phyloP scores from a whole-genome alignment of 1,284 basidiomycete species.

The Trametes hirsuta region DNA sequence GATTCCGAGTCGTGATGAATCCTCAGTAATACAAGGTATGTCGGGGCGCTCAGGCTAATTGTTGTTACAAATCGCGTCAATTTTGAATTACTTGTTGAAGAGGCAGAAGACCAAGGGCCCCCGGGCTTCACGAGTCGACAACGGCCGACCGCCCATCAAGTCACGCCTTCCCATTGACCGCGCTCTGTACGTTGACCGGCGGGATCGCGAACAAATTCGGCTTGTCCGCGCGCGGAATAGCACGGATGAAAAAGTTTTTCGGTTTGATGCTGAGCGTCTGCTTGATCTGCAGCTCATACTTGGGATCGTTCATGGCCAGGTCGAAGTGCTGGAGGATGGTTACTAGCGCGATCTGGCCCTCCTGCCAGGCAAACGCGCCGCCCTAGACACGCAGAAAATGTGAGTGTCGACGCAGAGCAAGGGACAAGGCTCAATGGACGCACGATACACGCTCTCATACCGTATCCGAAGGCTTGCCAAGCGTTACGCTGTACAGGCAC shows the following conservation, averaged over 20 bases:
- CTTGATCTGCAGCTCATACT: conserved; percentile 47
- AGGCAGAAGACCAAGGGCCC: too few species aligned
- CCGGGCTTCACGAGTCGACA: too few species aligned
- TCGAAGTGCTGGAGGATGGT: conserved; percentile 50
- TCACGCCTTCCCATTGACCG: not conserved
- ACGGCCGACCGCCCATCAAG: too few species aligned
- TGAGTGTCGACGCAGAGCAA: not conserved
- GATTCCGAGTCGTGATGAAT: too few species aligned
- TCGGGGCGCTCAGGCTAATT: too few species aligned
- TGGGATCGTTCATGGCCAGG: conserved; percentile 45
- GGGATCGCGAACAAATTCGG: conserved; percentile 12
- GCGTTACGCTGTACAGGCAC: conserved; percentile 35
- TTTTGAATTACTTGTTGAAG: too few species aligned
- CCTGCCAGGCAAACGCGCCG: conserved; percentile 54
- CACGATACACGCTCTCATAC: conserved; percentile 43
- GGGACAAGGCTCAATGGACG: not conserved
- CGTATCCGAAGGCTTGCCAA: conserved; percentile 48
- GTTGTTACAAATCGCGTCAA: too few species aligned
- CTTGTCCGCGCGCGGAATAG: conserved; percentile 34
- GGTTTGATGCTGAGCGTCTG: conserved; percentile 55
- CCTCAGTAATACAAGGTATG: too few species aligned
- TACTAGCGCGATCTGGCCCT: conserved; percentile 47
- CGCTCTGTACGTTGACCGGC: conserved; percentile 2
- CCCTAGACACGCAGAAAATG: conserved; percentile 30
- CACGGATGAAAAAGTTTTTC: conserved; percentile 45